phyloP scores from a whole-genome alignment of 768 basidiomycete genomes.

The Boletus coccyginus region DNA sequence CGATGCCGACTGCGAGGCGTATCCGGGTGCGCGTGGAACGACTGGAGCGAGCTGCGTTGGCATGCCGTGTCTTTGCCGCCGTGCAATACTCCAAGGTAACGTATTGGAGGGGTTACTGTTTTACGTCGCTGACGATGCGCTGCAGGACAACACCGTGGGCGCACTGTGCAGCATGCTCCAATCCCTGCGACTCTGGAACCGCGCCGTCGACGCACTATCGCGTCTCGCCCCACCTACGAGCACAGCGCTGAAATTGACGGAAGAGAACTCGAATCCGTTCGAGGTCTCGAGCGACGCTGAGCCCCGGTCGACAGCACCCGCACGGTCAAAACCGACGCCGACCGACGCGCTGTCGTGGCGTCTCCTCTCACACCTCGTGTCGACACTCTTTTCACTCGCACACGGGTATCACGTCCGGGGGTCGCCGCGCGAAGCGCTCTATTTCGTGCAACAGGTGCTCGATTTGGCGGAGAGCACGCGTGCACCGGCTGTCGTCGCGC shows the following conservation, averaged over 20 bases:
- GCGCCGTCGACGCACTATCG: conserved; percentile 65
- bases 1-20: conserved; percentile 49
- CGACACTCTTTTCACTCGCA: conserved; percentile 61
- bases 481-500: conserved; percentile 59
- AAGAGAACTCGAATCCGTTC: conserved; percentile 56
- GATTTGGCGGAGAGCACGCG: conserved; percentile 69
- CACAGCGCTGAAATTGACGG: conserved; percentile 19
- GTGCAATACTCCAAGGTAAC: conserved; percentile 66
- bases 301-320: conserved; percentile 12
- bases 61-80: conserved; percentile 62
- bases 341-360: conserved; percentile 71
- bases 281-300: conserved; percentile 39
- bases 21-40: conserved; percentile 55
- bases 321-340: conserved; percentile 22
- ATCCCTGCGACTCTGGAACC: conserved; percentile 76
- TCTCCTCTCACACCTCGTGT: conserved; percentile 67
- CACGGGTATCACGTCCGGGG: conserved; percentile 70
- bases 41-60: conserved; percentile 71
- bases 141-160: conserved; percentile 58
- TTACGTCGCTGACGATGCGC: background rate
- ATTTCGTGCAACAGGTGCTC: conserved; percentile 76
- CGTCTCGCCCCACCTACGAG: conserved; percentile 48
- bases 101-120: conserved; percentile 5
- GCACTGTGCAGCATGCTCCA: conserved; percentile 62
- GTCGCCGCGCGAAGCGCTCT: conserved; percentile 81